Evolutionary conservation across 2,329 filamentous ascomycete species (phyloP), one percentile per base, ranked within the genome.

Genomic region (Colletotrichum tabaci): DNA sequence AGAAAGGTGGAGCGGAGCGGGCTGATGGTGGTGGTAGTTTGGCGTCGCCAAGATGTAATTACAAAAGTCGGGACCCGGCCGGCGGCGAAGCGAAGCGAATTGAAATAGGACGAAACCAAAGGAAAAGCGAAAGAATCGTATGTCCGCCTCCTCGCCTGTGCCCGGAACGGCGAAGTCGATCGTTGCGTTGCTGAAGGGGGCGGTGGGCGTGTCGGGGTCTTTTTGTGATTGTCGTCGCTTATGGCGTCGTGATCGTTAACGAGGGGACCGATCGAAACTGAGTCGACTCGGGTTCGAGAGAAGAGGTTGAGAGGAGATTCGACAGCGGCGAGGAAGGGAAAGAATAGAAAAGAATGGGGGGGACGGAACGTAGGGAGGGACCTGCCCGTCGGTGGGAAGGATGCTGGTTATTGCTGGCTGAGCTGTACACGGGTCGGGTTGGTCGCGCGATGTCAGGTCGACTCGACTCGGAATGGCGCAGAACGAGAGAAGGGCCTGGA

Each of bases 371-470:
- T 30, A 73, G 73, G 77, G 75, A 74, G 77, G 78, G 77, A 75
- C 78, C 79, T 76, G 81, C 80, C 80, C 78, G 76, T 74, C 69
- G 75, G 76, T 77, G 74, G 74, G 77, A 76, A 77, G 74, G 75
- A 73, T 69, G 42, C 16, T 30, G 15, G 30, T 53, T 49, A 35
- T 72, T 72, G 58, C 65, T 71, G 65, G 68, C 65, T 67, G 40
- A 58, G 58, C 68, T 58, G 69, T 40, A 63, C 53, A 64, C 69
- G 69, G 72, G 66, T 68, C 68, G 50, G 66, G 61, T 67, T 67
- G 50, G 65, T 67, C 47, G 42, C 67, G 75, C 62, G 72, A 74
- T 49, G 55, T 71, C 65, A 72, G 30, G 65, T 69, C 65, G 69
- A 64, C 65, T 72, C 65, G 65, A 72, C 69, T 64, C 69, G 69